A percentile compares a stretch with the other conserved stretches of the same genome.
These are phyloP conservation scores for Thuidium tamariscinum DNA, from an alignment of 225 moss, liverwort and hornwort species.

Conservation along the genomic window DNA sequence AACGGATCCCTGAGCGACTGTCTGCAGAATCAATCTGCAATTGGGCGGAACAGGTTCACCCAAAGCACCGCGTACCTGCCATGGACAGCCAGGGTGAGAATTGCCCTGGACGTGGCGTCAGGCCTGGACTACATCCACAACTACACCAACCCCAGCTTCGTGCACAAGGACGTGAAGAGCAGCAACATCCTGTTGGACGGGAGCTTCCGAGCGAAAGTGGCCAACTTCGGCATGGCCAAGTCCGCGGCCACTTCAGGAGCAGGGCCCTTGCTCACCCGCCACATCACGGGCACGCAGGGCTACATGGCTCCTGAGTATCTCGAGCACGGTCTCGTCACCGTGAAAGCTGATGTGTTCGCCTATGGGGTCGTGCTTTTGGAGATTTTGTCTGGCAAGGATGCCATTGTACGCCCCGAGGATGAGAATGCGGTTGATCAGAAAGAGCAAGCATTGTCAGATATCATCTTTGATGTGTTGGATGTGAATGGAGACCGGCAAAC, in stretches of 20 bases:
- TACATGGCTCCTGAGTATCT: slow-evolving; percentile 98
- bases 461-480: slow-evolving; percentile 50
- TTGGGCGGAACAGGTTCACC: slow-evolving; percentile 19
- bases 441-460: slow-evolving; percentile 44
- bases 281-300: slow-evolving; percentile 85
- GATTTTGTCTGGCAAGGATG: slow-evolving; percentile 75
- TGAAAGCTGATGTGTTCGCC: slow-evolving; percentile 81
- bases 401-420: slow-evolving; percentile 38
- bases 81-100: slow-evolving; percentile 61
- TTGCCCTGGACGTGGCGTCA: slow-evolving; percentile 75
- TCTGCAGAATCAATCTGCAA: slow-evolving; percentile 20
- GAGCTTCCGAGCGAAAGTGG: slow-evolving; percentile 74
- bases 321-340: slow-evolving; percentile 74
- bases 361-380: slow-evolving; percentile 84
- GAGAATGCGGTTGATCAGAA: slow-evolving; percentile 1
- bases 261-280: slow-evolving; percentile 67
- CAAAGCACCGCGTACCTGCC: slow-evolving; percentile 61
- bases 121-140: slow-evolving; percentile 97
- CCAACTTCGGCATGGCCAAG: slow-evolving; percentile 96
- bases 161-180: slow-evolving; percentile 95
- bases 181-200: slow-evolving; percentile 77
- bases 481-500: background rate
- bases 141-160: slow-evolving; percentile 82
- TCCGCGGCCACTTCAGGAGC: slow-evolving; percentile 37
- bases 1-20: slow-evolving; percentile 80